phyloP scores from a whole-genome alignment of 352 stramenopile species.

The Blastocystis sp. region DNA sequence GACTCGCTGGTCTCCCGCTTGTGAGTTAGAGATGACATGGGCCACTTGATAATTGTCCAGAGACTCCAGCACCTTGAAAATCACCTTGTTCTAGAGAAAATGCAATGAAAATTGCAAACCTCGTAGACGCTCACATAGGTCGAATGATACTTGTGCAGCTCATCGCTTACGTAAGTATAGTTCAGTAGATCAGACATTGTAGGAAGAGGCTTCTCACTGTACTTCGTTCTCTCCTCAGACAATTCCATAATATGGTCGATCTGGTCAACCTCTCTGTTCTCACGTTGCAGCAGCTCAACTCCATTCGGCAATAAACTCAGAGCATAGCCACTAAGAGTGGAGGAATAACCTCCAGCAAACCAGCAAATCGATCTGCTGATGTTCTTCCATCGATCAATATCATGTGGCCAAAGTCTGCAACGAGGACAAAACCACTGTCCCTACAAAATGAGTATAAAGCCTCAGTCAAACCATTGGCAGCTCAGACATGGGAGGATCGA shows the following conservation, averaged over 20 bases:
- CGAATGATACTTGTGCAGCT: background rate
- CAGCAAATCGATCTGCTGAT: background rate
- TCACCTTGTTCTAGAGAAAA: background rate
- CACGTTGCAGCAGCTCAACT: background rate
- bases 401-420: background rate
- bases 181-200: background rate
- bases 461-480: background rate
- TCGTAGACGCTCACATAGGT: background rate
- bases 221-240: background rate
- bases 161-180: background rate
- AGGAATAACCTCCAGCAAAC: background rate
- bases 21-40: background rate
- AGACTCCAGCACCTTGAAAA: background rate
- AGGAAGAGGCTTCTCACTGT: background rate
- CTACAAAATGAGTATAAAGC: background rate
- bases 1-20: background rate
- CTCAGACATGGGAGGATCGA: background rate
- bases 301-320: conserved; percentile 6
- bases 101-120: background rate
- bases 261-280: conserved; percentile 1
- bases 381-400: conserved; percentile 6
- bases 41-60: background rate
- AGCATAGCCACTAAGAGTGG: background rate
- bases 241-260: conserved; percentile 14
- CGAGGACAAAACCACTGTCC: conserved; percentile 14